Evolutionary conservation across 768 basidiomycete species (phyloP), one percentile per base, ranked within the genome.

Genomic region (Tulasnella sp.): DNA sequence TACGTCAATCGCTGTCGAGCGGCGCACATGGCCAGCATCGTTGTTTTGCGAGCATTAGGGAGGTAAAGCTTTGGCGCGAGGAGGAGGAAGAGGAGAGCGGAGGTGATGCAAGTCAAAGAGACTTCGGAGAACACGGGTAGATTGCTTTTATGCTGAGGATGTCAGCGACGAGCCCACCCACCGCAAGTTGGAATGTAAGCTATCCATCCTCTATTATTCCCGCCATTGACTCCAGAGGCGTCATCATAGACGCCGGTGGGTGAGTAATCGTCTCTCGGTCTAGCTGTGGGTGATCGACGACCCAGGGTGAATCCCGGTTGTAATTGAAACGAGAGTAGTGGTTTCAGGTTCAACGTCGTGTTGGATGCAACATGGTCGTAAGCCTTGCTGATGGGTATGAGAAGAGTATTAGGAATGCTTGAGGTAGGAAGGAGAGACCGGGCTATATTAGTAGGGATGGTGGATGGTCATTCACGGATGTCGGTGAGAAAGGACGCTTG

Each of bases 121-220:
- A n/a, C n/a, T n/a, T n/a, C n/a, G n/a, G n/a, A n/a, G n/a, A n/a
- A n/a, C n/a, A n/a, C n/a, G n/a, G n/a, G n/a, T n/a, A n/a, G n/a
- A n/a, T n/a, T n/a, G n/a, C n/a, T n/a, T n/a, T n/a, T n/a, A n/a
- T n/a, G n/a, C n/a, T n/a, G n/a, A n/a, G n/a, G n/a, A n/a, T n/a
- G n/a, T n/a, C 8, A 1, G 34, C 16, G 31, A 21, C 21, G 42
- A 36, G n/a, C 0, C 27, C 39, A 31, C 78, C 74, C 71, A 79
- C 78, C n/a, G 48, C 19, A n/a, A 38, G 71, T 79, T 40, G 73
- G 78, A 38, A 79, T 79, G 78, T 79, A 79, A 10, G 71, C 78
- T 24, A 71, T 79, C 78, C 78, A 79, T 36, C 27, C 10, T 39
- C 71, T 79, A 46, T 79, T 79, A 18, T 44, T 58, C 44, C 12